phyloP scores from a whole-genome alignment of 306 rosid species.

The cucumber (Cucumis sativus) region DNA sequence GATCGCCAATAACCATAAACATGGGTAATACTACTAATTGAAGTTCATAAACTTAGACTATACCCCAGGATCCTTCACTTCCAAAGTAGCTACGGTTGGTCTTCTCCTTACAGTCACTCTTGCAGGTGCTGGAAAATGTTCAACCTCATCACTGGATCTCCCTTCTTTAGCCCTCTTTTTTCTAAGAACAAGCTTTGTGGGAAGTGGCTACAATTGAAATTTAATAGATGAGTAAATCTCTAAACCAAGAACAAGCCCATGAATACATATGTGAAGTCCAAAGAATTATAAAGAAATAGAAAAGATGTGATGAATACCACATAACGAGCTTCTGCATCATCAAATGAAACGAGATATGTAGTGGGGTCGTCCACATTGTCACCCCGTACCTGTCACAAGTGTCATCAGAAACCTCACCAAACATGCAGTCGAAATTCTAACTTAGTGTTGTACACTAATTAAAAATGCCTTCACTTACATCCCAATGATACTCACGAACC shows the following conservation, averaged over 20 bases:
- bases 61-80: slow-evolving; percentile 75
- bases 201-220: slow-evolving; percentile 69
- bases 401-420: slow-evolving; percentile 4
- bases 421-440: neutral
- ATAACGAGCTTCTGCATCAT: slow-evolving; percentile 74
- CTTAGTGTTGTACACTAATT: neutral
- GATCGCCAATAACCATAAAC: neutral
- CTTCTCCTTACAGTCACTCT: slow-evolving; percentile 72
- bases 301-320: slow-evolving; percentile 38
- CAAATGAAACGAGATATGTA: slow-evolving; percentile 73
- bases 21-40: neutral
- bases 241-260: neutral
- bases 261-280: neutral
- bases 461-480: slow-evolving; percentile 37
- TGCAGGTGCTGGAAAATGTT: slow-evolving; percentile 74
- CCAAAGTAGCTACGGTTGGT: slow-evolving; percentile 58
- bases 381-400: slow-evolving; percentile 54
- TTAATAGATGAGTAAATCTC: neutral
- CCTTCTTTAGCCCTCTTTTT: slow-evolving; percentile 93
- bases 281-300: neutral
- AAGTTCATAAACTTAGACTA: neutral
- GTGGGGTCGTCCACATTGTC: slow-evolving; percentile 75
- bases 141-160: slow-evolving; percentile 67
- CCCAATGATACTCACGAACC: slow-evolving; percentile 93
- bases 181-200: slow-evolving; percentile 73